A percentile compares a stretch with the other conserved stretches of the same genome.
Evolutionary conservation across 768 basidiomycete genomes (phyloP).

Genomic region (Psilocybe azurescens): DNA sequence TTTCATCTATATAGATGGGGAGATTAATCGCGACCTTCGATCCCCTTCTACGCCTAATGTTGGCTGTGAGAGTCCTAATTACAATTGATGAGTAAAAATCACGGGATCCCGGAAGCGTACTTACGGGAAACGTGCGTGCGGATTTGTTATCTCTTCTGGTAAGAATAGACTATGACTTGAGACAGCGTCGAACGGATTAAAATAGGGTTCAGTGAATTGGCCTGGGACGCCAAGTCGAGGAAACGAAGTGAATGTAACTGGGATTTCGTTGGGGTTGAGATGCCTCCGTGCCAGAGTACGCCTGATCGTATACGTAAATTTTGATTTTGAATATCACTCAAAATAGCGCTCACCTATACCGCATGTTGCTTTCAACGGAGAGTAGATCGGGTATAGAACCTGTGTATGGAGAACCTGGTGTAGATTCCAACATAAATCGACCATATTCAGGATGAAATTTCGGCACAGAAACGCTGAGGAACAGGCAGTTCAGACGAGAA

Average conservation of each 20-base stretch:
- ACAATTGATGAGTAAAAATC: conserved; percentile 9
- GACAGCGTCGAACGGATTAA: conserved; percentile 71
- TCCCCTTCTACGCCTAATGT: conserved; percentile 88
- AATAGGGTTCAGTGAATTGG: conserved; percentile 91
- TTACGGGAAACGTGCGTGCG: conserved; percentile 97
- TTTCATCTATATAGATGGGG: conserved; percentile 87
- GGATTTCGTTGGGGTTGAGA: conserved; percentile 85
- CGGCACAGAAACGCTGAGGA: conserved; percentile 70
- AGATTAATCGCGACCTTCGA: conserved; percentile 96
- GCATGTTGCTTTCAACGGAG: conserved; percentile 94
- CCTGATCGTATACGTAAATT: conserved; percentile 42
- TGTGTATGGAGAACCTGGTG: conserved; percentile 94
- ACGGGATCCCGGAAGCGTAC: conserved; percentile 38
- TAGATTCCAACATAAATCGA: conserved; percentile 98
- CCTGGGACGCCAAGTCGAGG: conserved; percentile 90
- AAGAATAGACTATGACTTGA: conserved; percentile 95
- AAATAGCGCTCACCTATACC: conserved; percentile 66
- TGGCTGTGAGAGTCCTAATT: conserved; percentile 91
- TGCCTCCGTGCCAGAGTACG: conserved; percentile 85
- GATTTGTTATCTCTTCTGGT: conserved; percentile 95
- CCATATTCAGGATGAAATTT: conserved; percentile 99
- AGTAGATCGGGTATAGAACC: conserved; percentile 86
- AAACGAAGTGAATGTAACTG: conserved; percentile 94
- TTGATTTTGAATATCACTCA: not conserved
- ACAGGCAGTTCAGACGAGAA: conserved; percentile 1